Evolutionary conservation across 306 rosid genomes (phyloP).

Genomic region (Lotus japonicus): DNA sequence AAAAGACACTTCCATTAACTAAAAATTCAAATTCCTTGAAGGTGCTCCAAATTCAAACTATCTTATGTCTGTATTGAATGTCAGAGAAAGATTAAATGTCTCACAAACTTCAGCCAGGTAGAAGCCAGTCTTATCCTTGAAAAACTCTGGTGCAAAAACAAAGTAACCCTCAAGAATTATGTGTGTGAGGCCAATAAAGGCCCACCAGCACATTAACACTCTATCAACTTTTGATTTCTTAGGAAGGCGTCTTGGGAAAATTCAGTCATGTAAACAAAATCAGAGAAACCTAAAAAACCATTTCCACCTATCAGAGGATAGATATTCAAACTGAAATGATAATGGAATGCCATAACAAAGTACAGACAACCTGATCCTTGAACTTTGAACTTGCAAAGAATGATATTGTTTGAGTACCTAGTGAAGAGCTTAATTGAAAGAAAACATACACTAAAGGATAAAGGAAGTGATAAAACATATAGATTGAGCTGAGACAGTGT

Average conservation of each 20-base stretch:
- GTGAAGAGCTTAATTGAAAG: not conserved
- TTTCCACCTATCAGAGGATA: not conserved
- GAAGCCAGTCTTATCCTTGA: slow-evolving; percentile 60
- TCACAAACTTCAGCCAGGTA: slow-evolving; percentile 90
- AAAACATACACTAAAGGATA: not conserved
- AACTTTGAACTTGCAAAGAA: slow-evolving; percentile 8
- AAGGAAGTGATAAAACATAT: not conserved
- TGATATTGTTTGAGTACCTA: not conserved
- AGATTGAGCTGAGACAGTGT: not conserved
- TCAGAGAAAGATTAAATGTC: slow-evolving; percentile 20
- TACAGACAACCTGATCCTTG: not conserved
- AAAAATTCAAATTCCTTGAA: not conserved
- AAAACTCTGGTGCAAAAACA: slow-evolving; percentile 72
- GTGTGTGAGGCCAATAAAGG: slow-evolving; percentile 88
- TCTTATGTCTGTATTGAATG: not conserved
- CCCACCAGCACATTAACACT: slow-evolving; percentile 94
- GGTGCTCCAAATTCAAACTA: not conserved
- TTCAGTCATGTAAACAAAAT: not conserved
- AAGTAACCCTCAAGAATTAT: slow-evolving; percentile 73
- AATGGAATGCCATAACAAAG: not conserved
- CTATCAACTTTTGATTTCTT: slow-evolving; percentile 62
- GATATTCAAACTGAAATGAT: not conserved
- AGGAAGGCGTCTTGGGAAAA: slow-evolving; percentile 43
- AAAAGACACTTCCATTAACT: slow-evolving; percentile 2
- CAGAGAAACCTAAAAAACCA: not conserved